These are phyloP conservation scores for Scytalidium sp. DNA, from an alignment of 2,329 filamentous ascomycete species.

Conservation along the genomic window DNA sequence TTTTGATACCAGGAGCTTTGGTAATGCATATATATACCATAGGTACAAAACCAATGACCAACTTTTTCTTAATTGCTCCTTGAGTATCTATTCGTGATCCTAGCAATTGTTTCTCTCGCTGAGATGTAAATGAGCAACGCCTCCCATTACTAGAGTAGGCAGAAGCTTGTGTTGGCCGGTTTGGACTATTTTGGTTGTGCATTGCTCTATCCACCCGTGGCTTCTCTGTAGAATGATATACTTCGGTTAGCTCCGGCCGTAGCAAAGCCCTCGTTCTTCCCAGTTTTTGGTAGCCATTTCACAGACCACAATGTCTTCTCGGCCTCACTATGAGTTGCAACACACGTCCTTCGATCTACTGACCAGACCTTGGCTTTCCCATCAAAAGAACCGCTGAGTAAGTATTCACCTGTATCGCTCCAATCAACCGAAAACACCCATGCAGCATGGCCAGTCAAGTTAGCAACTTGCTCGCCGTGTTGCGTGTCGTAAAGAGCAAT, in stretches of 20 bases:
- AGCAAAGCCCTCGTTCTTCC: constrained; percentile 67
- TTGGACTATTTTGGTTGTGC: not conserved
- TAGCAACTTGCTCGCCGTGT: constrained; percentile 89
- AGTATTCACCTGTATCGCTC: constrained; percentile 88
- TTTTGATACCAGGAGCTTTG: too few relatives aligned
- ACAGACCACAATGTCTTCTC: constrained; percentile 83
- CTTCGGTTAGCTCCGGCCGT: constrained; percentile 74
- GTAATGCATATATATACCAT: too few relatives aligned
- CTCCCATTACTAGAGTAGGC: not conserved
- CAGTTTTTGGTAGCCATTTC: constrained; percentile 75
- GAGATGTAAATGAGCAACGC: too few relatives aligned
- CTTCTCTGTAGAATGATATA: constrained; percentile 81
- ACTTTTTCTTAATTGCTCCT: too few relatives aligned
- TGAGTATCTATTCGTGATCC: too few relatives aligned
- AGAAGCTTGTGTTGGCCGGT: not conserved
- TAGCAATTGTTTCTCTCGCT: too few relatives aligned
- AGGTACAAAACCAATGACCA: too few relatives aligned
- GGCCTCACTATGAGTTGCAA: constrained; percentile 90
- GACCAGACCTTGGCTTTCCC: constrained; percentile 97
- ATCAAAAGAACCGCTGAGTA: constrained; percentile 85
- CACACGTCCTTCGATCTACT: constrained; percentile 76
- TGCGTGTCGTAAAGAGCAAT: constrained; percentile 91
- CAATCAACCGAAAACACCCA: constrained; percentile 94
- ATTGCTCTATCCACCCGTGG: constrained; percentile 52
- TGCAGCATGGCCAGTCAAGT: constrained; percentile 72